Evolutionary conservation across 371 early-diverging fungal genomes (phyloP).

Genomic region (Funneliformis caledonium): DNA sequence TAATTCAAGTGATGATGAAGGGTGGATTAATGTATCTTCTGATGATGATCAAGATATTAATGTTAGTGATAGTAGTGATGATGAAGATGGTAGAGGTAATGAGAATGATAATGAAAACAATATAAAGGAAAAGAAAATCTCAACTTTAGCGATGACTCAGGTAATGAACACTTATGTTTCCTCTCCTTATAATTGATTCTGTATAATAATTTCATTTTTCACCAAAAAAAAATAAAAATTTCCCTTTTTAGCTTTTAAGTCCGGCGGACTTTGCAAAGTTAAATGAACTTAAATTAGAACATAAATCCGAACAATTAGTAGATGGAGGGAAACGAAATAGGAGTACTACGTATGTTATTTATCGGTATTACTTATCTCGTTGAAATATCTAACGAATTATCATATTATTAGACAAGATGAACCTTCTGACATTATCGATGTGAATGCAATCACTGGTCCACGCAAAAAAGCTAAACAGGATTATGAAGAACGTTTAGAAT

Average conservation of each 20-base stretch:
- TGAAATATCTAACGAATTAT: not conserved
- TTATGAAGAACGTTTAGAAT: conserved; percentile 89
- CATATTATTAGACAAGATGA: conserved; percentile 41
- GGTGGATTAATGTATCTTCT: conserved; percentile 28
- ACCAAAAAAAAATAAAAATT: not conserved
- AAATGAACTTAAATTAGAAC: conserved; percentile 67
- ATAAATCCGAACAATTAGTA: conserved; percentile 57
- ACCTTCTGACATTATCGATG: conserved; percentile 67
- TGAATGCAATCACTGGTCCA: conserved; percentile 74
- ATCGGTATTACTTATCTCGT: not conserved
- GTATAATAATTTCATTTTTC: conserved; percentile 37
- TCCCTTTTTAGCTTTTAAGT: conserved; percentile 72
- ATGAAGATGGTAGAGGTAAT: conserved; percentile 57
- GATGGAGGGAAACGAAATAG: conserved; percentile 49
- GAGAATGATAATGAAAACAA: conserved; percentile 53
- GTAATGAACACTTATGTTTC: not conserved
- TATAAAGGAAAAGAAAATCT: conserved; percentile 55
- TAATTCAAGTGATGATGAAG: not conserved
- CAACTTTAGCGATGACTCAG: conserved; percentile 52
- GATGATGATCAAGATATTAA: conserved; percentile 42
- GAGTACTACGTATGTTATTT: conserved; percentile 2
- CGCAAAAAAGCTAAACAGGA: conserved; percentile 90
- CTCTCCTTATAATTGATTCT: not conserved
- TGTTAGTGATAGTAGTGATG: conserved; percentile 46
- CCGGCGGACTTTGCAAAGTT: conserved; percentile 91